Conservation (phyloP, 1,139 yeast genomes). For the Yamadazyma taylorii region DNA sequence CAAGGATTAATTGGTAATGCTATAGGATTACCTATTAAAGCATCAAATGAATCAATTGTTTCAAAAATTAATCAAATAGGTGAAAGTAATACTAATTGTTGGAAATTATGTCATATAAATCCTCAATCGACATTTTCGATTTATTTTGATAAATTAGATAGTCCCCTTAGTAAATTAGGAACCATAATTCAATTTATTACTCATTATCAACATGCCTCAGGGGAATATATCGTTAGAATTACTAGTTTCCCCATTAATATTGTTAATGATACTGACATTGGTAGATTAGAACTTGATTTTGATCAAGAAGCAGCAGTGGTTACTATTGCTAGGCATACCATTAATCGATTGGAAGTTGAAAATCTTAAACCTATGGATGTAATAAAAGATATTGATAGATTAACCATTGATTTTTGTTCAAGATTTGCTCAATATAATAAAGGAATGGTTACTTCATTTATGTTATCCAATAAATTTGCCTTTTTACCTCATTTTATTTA, state of each 20-base stretch:
- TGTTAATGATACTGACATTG: conserved; percentile 44
- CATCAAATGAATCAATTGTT: conserved; percentile 25
- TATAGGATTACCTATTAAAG: conserved; percentile 35
- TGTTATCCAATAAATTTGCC: conserved; percentile 75
- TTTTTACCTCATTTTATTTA: conserved; percentile 74
- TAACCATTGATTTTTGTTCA: conserved; percentile 79
- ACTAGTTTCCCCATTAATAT: conserved; percentile 50
- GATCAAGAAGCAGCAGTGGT: conserved; percentile 76
- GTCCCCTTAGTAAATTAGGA: conserved; percentile 31
- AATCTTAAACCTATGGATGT: conserved; percentile 70
- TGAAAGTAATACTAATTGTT: conserved; percentile 54
- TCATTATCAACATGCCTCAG: conserved; percentile 65
- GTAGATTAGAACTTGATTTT: conserved; percentile 44
- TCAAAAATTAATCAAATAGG: conserved; percentile 40
- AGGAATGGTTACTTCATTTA: conserved; percentile 73
- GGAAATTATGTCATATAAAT: conserved; percentile 58
- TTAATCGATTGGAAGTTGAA: conserved; percentile 43
- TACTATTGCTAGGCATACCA: conserved; percentile 54
- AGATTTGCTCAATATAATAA: conserved; percentile 86
- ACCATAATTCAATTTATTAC: conserved; percentile 63
- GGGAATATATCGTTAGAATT: conserved; percentile 46
- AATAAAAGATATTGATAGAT: conserved; percentile 83
- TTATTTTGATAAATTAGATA: conserved; percentile 53
- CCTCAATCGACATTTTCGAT: conserved; percentile 61
- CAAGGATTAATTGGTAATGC: conserved; percentile 65